Base-by-base conservation (phyloP, 2,329 filamentous ascomycete species). In the Ilyonectria sp. region DNA sequence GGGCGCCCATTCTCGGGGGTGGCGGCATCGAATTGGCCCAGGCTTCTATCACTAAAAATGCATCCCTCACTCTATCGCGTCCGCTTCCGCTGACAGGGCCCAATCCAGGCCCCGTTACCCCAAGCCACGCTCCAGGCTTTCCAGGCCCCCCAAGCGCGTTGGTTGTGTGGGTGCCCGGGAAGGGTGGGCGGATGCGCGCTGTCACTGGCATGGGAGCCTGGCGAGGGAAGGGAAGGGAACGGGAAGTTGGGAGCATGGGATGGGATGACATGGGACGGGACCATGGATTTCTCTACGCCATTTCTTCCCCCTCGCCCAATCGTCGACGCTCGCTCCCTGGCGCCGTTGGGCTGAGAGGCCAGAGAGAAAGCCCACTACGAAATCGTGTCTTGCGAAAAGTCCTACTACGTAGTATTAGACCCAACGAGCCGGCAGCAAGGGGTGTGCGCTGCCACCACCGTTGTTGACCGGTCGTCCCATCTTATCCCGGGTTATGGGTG, bases 401-500 rank as follows among this genome's bases (percentile, higher is more conserved):
- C 57, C 33, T 33, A 21, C 21, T 21, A 21, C 21, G 21, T 21
- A 21, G 21, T 21, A 21, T 21, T 21, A 56, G 52, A 35, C 57
- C 50, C 31, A 26, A 33, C 49, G 44, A 19, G 15, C 62, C 37
- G 35, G 26, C 40, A 55, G 43, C 57, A 53, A 60, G 57, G 57
- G 52, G 63, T 29, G 33, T n/a, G 40, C 40, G 15, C n/a, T 43
- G 40, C 40, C 15, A 17, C 9, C 31, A 15, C 53, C 50, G 46
- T 37, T 47, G 23, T 15, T 35, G 15, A 43, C n/a, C 17, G 10
- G 57, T 65, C 57, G 52, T 65, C 57, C 63, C 56, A 65, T 60
- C 56, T 52, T 44, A 65, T 46, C 63, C 63, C 52, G 52, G 57
- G 58, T 57, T 52, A 66, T 54, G 59, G 64, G 64, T 37, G 55